Evolutionary conservation across 2,329 filamentous ascomycete genomes (phyloP).

Genomic region (Ophioceras dolichostomum): DNA sequence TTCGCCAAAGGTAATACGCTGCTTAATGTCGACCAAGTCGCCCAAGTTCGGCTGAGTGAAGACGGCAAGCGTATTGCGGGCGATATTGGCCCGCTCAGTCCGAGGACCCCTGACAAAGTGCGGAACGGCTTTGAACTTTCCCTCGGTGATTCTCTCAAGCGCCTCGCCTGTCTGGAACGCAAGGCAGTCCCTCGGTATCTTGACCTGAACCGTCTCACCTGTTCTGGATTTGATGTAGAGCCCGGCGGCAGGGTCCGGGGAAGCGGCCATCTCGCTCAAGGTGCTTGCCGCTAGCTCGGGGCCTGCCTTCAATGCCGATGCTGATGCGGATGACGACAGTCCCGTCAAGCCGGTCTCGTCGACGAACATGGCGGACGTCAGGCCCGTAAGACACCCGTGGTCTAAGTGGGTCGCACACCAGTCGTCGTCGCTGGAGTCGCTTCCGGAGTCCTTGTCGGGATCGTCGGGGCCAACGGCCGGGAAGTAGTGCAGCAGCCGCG

Average conservation of each 20-base stretch:
- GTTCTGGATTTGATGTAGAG: conserved; percentile 88
- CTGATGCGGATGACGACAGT: no score
- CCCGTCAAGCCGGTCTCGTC: conserved; percentile 52
- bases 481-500: conserved; percentile 86
- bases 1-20: conserved; percentile 59
- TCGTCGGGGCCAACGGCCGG: conserved; percentile 35
- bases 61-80: conserved; percentile 82
- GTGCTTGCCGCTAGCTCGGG: neutral
- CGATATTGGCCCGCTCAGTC: conserved; percentile 41
- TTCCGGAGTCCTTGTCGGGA: neutral
- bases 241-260: conserved; percentile 74
- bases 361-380: conserved; percentile 94
- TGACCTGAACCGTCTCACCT: conserved; percentile 76
- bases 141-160: conserved; percentile 80
- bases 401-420: conserved; percentile 92
- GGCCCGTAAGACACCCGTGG: conserved; percentile 84
- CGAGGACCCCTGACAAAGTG: conserved; percentile 82
- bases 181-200: conserved; percentile 81
- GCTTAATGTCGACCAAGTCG: conserved; percentile 60
- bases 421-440: conserved; percentile 56
- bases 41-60: conserved; percentile 94
- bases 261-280: conserved; percentile 57
- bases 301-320: conserved; percentile 10
- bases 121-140: conserved; percentile 85
- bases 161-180: conserved; percentile 95